Evolutionary conservation across 257 asterid genomes (phyloP).

Genomic region (Nicotiana paniculata): DNA sequence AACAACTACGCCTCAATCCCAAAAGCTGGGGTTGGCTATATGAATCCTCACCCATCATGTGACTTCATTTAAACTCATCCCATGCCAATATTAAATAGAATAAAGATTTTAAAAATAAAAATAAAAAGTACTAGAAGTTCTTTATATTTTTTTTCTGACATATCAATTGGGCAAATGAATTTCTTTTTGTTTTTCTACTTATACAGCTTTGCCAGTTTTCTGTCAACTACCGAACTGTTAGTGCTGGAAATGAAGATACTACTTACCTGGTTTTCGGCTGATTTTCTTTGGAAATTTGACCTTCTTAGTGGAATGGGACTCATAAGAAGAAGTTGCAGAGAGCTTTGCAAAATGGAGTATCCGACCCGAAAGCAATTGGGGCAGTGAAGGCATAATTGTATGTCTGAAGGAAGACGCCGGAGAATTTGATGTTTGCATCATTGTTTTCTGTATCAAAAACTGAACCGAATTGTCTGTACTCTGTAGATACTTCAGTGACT

Average conservation of each 20-base stretch:
- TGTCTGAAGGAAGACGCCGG: slow-evolving; percentile 15
- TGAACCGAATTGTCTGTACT: not conserved
- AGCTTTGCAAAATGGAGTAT: slow-evolving; percentile 11
- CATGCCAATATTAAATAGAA: too few species aligned
- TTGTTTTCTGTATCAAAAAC: not conserved
- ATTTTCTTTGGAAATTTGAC: slow-evolving; percentile 11
- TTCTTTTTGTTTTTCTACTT: not conserved
- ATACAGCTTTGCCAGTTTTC: not conserved
- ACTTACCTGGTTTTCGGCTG: not conserved
- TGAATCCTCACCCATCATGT: too few species aligned
- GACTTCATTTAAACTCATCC: too few species aligned
- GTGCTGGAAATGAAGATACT: too few species aligned
- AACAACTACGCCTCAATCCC: too few species aligned
- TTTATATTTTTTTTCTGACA: too few species aligned
- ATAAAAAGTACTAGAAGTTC: too few species aligned
- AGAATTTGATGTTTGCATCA: slow-evolving; percentile 26
- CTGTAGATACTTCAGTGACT: not conserved
- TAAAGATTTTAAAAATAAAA: too few species aligned
- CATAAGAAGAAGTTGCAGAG: slow-evolving; percentile 16
- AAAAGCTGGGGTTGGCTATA: too few species aligned
- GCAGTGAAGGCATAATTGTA: slow-evolving; percentile 10
- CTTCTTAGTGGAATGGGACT: slow-evolving; percentile 16
- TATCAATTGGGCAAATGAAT: not conserved
- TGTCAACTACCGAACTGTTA: not conserved
- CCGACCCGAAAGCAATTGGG: slow-evolving; percentile 13